Evolutionary conservation across 306 rosid genomes (phyloP).

Genomic region (Carpinus fangiana): DNA sequence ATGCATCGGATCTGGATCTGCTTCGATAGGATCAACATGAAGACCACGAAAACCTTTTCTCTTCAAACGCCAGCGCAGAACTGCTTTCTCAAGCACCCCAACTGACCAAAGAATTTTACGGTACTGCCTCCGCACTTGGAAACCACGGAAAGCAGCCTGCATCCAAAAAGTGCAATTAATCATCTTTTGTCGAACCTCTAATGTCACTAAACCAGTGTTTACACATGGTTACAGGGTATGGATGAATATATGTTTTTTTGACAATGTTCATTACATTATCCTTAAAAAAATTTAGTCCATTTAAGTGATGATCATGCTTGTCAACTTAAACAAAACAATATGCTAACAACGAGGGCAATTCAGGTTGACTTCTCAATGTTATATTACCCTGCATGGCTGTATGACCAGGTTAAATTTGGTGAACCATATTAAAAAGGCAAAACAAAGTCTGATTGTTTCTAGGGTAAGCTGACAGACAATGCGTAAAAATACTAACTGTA

Average conservation of each 20-base stretch:
- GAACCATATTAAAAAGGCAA: neutral
- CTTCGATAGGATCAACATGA: conserved; percentile 42
- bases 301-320: neutral
- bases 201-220: neutral
- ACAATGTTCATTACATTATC: neutral
- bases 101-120: conserved; percentile 88
- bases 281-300: neutral
- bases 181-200: conserved; percentile 13
- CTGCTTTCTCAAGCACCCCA: conserved; percentile 83
- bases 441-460: neutral
- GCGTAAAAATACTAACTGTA: neutral
- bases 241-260: neutral
- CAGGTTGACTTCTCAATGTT: conserved; percentile 1
- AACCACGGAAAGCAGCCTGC: conserved; percentile 89
- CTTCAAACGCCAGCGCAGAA: conserved; percentile 91
- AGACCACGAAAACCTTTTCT: conserved; percentile 93
- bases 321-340: neutral
- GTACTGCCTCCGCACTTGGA: conserved; percentile 74
- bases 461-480: neutral
- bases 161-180: conserved; percentile 35
- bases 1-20: conserved; percentile 30
- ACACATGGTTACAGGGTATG: neutral
- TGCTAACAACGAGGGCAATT: neutral
- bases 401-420: neutral
- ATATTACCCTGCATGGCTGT: neutral